A percentile compares a stretch with the other conserved stretches of the same genome.
These are phyloP conservation scores for Fusarium praegraminearum DNA, from an alignment of 2,329 filamentous ascomycete genomes.

Conservation along the genomic window DNA sequence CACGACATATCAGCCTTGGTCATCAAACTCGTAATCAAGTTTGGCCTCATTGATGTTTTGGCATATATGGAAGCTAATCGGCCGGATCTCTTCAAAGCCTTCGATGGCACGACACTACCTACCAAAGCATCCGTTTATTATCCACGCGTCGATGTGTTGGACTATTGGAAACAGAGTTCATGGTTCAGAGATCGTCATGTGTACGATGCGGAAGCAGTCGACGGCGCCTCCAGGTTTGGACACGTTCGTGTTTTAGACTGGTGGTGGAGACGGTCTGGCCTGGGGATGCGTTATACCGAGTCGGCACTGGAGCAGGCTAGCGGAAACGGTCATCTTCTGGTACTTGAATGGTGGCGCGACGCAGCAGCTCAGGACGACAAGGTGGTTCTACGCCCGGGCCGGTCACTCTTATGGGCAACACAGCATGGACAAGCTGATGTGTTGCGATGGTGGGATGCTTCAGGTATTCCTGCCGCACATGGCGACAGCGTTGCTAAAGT, in stretches of 20 bases:
- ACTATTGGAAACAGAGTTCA: conserved; percentile 89
- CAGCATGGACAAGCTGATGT: conserved; percentile 83
- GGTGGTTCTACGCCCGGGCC: conserved; percentile 80
- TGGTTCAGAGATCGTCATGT: conserved; percentile 84
- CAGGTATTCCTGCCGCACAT: conserved; percentile 81
- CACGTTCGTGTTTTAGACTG: conserved; percentile 89
- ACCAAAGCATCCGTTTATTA: conserved; percentile 91
- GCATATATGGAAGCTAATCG: conserved; percentile 72
- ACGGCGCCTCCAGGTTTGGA: conserved; percentile 87
- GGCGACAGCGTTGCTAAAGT: conserved; percentile 86
- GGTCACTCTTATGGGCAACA: conserved; percentile 84
- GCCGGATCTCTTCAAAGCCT: conserved; percentile 83
- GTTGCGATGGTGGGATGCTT: conserved; percentile 89
- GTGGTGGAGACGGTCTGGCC: conserved; percentile 84
- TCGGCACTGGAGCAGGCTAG: conserved; percentile 89
- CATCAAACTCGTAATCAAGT: conserved; percentile 91
- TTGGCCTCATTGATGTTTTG: conserved; percentile 83
- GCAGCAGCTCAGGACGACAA: conserved; percentile 70
- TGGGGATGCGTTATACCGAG: conserved; percentile 87
- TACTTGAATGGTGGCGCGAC: conserved; percentile 94
- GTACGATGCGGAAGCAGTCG: conserved; percentile 85
- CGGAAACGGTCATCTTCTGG: conserved; percentile 83
- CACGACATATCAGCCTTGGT: conserved; percentile 80
- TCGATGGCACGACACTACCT: conserved; percentile 85
- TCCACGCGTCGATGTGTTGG: conserved; percentile 83